Conservation (phyloP, 768 basidiomycete species). For the Sporobolomyces pararoseus region DNA sequence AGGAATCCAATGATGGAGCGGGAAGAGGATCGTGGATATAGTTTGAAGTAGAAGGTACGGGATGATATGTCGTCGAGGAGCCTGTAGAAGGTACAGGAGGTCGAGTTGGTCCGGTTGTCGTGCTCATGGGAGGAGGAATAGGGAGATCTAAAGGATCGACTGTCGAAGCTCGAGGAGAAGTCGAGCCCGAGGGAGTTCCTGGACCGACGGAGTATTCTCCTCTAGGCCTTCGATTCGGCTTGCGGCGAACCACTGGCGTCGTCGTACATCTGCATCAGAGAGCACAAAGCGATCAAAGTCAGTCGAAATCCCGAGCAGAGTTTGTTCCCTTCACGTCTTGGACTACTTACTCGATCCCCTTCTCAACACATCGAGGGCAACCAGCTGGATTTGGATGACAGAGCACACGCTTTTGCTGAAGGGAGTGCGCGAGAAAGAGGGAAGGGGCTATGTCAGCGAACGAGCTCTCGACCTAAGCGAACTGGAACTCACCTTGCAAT, state of each 20-base stretch:
- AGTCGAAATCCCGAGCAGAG: neutral
- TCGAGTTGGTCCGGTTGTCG: neutral
- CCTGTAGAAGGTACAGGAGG: too few relatives aligned
- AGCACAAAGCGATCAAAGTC: neutral
- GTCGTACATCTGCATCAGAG: slow-evolving; percentile 17
- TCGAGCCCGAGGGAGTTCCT: neutral
- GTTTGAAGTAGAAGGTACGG: neutral
- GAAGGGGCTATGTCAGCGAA: neutral
- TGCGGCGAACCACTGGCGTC: slow-evolving; percentile 18
- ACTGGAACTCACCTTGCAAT: slow-evolving; percentile 3
- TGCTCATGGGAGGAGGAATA: neutral
- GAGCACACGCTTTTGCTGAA: slow-evolving; percentile 11
- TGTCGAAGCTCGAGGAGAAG: neutral
- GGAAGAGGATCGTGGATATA: neutral
- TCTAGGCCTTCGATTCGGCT: neutral
- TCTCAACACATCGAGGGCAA: slow-evolving; percentile 22
- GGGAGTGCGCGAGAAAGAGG: too few relatives aligned
- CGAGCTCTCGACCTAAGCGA: neutral
- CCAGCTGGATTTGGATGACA: slow-evolving; percentile 16
- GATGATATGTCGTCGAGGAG: neutral
- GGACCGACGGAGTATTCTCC: neutral
- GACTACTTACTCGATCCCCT: slow-evolving; percentile 8
- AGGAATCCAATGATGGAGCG: neutral
- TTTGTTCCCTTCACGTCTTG: too few relatives aligned
- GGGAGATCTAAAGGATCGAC: neutral